Evolutionary conservation across 768 basidiomycete genomes (phyloP).

Genomic region (Butyriboletus loyo): DNA sequence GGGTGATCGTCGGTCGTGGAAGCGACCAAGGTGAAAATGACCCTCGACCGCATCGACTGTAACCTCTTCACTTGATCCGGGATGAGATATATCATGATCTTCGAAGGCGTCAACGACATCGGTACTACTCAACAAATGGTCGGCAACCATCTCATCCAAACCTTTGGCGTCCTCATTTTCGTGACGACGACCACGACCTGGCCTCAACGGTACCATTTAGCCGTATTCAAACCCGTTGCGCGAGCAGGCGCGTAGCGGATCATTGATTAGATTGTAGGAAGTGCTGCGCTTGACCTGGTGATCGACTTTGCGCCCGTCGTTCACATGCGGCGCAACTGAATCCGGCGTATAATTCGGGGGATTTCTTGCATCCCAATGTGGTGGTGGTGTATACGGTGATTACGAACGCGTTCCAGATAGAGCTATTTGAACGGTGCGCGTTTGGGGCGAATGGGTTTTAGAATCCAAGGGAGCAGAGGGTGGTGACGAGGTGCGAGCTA

Average conservation of each 20-base stretch:
- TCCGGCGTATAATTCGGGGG: not conserved
- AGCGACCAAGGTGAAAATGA: constrained; percentile 3
- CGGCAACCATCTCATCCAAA: constrained; percentile 6
- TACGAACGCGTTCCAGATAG: not conserved
- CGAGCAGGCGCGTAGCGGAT: no score
- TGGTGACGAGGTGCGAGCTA: not conserved
- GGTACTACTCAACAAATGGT: not conserved
- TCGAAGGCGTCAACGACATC: constrained; percentile 11
- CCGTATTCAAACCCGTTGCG: not conserved
- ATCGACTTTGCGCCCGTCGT: no score
- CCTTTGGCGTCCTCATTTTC: not conserved
- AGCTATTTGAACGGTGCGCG: not conserved
- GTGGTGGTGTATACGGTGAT: not conserved
- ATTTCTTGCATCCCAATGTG: constrained; percentile 6
- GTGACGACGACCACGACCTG: constrained; percentile 2
- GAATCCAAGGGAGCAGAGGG: no score
- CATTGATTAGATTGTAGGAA: not conserved
- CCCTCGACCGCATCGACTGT: no score
- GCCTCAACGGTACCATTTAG: not conserved
- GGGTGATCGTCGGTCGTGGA: constrained; percentile 1
- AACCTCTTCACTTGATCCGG: constrained; percentile 3
- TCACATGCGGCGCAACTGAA: not conserved
- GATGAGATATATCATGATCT: constrained; percentile 7
- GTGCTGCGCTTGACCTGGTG: not conserved
- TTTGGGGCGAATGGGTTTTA: constrained; percentile 1